Percentiles rank a stretch among this genome's conserved stretches.
Evolutionary conservation across 176 grass and related monocot genomes (phyloP).

Genomic region (Leersia perrieri): DNA sequence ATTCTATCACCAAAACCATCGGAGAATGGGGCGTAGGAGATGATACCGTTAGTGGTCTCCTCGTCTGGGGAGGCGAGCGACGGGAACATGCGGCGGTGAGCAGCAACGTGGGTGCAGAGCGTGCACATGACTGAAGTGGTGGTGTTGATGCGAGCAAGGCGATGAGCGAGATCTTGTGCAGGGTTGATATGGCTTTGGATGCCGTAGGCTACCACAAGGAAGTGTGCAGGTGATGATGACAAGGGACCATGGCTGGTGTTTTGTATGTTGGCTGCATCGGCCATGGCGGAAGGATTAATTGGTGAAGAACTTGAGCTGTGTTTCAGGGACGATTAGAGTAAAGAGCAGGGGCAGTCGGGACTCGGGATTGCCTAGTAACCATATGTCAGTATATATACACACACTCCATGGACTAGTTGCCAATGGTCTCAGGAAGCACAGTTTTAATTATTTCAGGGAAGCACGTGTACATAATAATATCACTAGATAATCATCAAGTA

Average conservation of each 20-base stretch:
- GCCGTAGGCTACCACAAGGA: constrained; percentile 33
- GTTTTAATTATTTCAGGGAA: too few relatives aligned
- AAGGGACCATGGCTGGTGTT: background rate
- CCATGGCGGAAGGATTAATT: too few relatives aligned
- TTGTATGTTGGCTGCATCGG: background rate
- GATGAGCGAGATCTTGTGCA: constrained; percentile 3
- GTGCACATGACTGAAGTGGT: constrained; percentile 14
- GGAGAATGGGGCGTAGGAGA: constrained; percentile 40
- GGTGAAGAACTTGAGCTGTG: too few relatives aligned
- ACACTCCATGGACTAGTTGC: too few relatives aligned
- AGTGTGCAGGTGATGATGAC: background rate
- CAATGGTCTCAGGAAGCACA: too few relatives aligned
- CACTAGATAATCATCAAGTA: too few relatives aligned
- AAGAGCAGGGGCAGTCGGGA: too few relatives aligned
- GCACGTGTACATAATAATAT: too few relatives aligned
- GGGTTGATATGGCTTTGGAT: constrained; percentile 47
- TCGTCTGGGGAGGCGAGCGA: background rate
- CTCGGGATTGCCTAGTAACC: too few relatives aligned
- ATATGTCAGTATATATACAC: too few relatives aligned
- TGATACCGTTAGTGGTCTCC: constrained; percentile 14
- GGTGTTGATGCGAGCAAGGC: constrained; percentile 9
- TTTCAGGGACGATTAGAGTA: too few relatives aligned
- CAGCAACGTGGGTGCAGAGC: constrained; percentile 17
- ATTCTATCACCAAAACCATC: constrained; percentile 34
- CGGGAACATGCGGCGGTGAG: constrained; percentile 46